Percentiles rank a stretch among this genome's conserved stretches.
Evolutionary conservation across 2,329 filamentous ascomycete genomes (phyloP).

Genomic region (Ophiognomonia clavigignenti-juglandacearum): DNA sequence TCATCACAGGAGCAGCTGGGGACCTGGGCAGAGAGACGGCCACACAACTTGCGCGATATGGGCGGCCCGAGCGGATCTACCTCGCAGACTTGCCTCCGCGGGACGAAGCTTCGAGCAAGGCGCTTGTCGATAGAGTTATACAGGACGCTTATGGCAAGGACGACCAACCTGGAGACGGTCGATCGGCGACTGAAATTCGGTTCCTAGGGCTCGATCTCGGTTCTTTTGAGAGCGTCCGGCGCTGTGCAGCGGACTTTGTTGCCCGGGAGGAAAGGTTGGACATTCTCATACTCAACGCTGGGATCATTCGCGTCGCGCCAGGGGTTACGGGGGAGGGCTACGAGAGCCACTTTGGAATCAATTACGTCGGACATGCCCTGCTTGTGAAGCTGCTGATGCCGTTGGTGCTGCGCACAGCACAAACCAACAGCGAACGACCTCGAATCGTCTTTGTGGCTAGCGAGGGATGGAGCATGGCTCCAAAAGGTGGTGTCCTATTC

Average conservation of each 20-base stretch:
- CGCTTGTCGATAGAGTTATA: not conserved
- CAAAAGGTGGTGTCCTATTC: conserved; percentile 27
- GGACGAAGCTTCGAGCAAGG: not conserved
- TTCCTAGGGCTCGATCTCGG: conserved; percentile 5
- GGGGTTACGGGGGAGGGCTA: conserved; percentile 34
- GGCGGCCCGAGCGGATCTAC: not conserved
- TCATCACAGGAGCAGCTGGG: conserved; percentile 6
- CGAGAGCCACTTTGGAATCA: conserved; percentile 38
- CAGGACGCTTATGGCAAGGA: not conserved
- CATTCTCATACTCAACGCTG: conserved; percentile 4
- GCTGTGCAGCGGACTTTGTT: conserved; percentile 1
- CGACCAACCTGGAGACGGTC: too few species aligned
- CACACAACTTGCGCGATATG: not conserved
- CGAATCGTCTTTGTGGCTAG: conserved; percentile 22
- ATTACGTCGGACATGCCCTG: conserved; percentile 38
- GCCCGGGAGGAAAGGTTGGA: conserved; percentile 1
- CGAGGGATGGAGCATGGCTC: conserved; percentile 20
- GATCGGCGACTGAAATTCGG: not conserved
- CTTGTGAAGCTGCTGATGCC: conserved; percentile 30
- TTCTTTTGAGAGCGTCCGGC: conserved; percentile 4
- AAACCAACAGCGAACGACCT: not conserved
- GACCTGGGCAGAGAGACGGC: conserved; percentile 6
- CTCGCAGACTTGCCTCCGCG: conserved; percentile 2
- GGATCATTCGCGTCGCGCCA: conserved; percentile 5
- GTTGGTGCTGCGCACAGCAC: conserved; percentile 24